Evolutionary conservation across 2,329 filamentous ascomycete species (phyloP).

Genomic region (Fusarium pseudocircinatum): DNA sequence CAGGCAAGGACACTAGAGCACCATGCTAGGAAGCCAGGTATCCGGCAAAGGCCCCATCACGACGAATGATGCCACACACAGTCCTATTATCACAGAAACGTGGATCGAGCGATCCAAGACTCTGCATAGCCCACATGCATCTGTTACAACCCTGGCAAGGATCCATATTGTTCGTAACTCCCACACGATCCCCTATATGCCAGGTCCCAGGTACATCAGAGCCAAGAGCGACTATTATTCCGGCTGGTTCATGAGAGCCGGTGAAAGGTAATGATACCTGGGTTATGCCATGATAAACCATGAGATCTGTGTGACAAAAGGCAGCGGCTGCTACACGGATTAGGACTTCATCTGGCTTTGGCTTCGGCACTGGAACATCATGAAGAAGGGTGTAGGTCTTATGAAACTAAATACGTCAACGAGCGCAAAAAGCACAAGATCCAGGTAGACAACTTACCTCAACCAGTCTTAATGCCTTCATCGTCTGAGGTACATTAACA

Average conservation of each 20-base stretch:
- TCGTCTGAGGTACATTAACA: constrained; percentile 5
- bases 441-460: constrained; percentile 5
- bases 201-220: constrained; percentile 15
- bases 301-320: constrained; percentile 36
- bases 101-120: constrained; percentile 18
- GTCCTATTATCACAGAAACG: constrained; percentile 33
- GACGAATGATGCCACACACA: constrained; percentile 21
- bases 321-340: constrained; percentile 11
- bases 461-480: constrained; percentile 33
- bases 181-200: constrained; percentile 26
- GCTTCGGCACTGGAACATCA: constrained; percentile 13
- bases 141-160: constrained; percentile 24
- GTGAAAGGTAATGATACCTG: constrained; percentile 28
- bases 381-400: constrained; percentile 16
- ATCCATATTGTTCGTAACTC: constrained; percentile 32
- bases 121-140: constrained; percentile 26
- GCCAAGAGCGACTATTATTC: constrained; percentile 28
- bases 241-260: constrained; percentile 38
- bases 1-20: constrained; percentile 21
- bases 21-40: constrained; percentile 28
- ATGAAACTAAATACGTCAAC: constrained; percentile 12
- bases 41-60: constrained; percentile 28
- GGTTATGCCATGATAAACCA: constrained; percentile 32
- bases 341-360: constrained; percentile 18
- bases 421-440: background rate